A percentile compares a stretch with the other conserved stretches of the same genome.
phyloP scores from a whole-genome alignment of 257 asterid species.

The Primulina huaijiensis region DNA sequence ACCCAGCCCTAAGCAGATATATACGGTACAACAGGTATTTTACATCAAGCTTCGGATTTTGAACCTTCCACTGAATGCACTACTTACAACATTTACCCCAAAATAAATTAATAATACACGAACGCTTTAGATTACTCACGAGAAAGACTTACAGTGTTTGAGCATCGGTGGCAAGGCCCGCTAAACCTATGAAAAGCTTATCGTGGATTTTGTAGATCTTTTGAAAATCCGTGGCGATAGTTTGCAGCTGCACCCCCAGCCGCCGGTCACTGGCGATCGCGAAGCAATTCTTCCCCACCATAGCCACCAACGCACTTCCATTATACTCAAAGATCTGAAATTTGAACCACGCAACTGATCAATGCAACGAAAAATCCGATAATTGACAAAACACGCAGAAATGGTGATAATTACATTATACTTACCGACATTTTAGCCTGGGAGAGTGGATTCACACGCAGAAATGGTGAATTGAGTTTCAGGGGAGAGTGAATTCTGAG shows the following conservation, averaged over 20 bases:
- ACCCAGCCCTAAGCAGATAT: not conserved
- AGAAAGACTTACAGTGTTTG: conserved; percentile 62
- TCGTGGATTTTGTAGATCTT: conserved; percentile 73
- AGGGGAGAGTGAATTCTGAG: not conserved
- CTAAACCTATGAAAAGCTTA: conserved; percentile 78
- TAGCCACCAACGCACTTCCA: conserved; percentile 94
- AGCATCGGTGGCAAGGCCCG: conserved; percentile 88
- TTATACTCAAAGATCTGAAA: conserved; percentile 93
- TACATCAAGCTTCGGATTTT: not conserved
- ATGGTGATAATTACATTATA: not conserved
- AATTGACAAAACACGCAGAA: not conserved
- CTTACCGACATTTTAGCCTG: conserved; percentile 51
- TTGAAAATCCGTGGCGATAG: conserved; percentile 83
- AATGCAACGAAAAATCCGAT: conserved; percentile 23
- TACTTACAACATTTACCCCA: not conserved
- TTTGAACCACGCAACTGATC: not conserved
- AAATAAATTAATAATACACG: no score
- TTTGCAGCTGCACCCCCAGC: conserved; percentile 91
- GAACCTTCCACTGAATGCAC: not conserved
- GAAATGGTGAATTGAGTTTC: not conserved
- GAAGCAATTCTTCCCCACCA: conserved; percentile 94
- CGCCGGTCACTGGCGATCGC: conserved; percentile 94
- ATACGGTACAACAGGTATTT: conserved; percentile 2
- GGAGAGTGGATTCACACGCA: conserved; percentile 19
- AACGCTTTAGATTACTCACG: not conserved